Evolutionary conservation across 176 grass and related monocot genomes (phyloP).

Genomic region (Aechmea fasciata): DNA sequence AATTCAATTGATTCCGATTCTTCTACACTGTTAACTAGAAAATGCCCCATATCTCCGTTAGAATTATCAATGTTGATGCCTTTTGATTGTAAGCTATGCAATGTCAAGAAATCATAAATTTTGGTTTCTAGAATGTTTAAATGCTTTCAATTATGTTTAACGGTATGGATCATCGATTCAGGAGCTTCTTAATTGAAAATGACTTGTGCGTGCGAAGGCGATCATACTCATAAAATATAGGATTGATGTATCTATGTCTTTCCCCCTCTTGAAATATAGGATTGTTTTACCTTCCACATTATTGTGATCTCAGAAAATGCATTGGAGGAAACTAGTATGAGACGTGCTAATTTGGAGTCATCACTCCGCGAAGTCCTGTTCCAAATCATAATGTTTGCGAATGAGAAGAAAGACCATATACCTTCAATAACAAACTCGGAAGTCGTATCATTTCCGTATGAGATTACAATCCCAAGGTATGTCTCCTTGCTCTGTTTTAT

Average conservation of each 20-base stretch:
- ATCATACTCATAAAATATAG: too few relatives aligned
- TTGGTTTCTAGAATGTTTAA: too few relatives aligned
- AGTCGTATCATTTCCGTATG: conserved; percentile 70
- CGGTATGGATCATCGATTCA: too few relatives aligned
- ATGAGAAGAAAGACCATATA: conserved; percentile 91
- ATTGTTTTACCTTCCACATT: conserved; percentile 2
- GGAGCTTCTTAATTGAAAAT: too few relatives aligned
- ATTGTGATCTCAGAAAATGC: conserved; percentile 39
- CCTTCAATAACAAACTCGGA: conserved; percentile 56
- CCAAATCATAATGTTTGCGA: conserved; percentile 83
- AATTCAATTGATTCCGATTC: too few relatives aligned
- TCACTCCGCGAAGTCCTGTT: conserved; percentile 67
- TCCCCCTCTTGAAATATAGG: background rate
- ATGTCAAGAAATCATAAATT: too few relatives aligned
- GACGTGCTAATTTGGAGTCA: conserved; percentile 43
- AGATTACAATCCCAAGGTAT: conserved; percentile 82
- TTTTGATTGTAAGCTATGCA: too few relatives aligned
- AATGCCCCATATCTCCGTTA: too few relatives aligned
- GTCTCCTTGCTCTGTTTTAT: conserved; percentile 18
- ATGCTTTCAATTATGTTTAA: too few relatives aligned
- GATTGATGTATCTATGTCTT: background rate
- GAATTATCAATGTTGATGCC: too few relatives aligned
- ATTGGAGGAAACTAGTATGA: conserved; percentile 60
- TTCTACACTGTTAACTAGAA: too few relatives aligned
- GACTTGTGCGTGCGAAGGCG: too few relatives aligned